These are phyloP conservation scores for Yamadazyma olivae DNA, from an alignment of 805 yeast genomes.

Conservation along the genomic window DNA sequence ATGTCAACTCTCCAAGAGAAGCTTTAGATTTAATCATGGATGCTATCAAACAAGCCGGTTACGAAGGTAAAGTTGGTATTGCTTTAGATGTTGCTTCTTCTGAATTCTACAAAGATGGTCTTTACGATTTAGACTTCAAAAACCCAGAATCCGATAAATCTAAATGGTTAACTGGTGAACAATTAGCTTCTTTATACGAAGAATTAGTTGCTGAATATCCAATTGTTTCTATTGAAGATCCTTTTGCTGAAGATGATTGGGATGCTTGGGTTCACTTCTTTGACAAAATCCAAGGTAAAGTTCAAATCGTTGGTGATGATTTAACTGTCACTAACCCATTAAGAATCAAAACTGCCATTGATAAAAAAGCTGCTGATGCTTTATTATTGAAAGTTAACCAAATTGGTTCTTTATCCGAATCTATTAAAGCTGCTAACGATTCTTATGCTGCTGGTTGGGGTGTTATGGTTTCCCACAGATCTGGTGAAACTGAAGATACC, in stretches of 20 bases:
- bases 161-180: constrained; percentile 86
- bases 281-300: constrained; percentile 57
- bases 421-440: constrained; percentile 94
- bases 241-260: constrained; percentile 99
- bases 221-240: constrained; percentile 97
- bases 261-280: constrained; percentile 93
- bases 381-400: constrained; percentile 97
- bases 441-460: constrained; percentile 98
- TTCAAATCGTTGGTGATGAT: constrained; percentile 97
- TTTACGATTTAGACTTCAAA: constrained; percentile 98
- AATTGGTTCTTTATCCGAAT: constrained; percentile 95
- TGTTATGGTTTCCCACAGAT: constrained; percentile 99
- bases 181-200: constrained; percentile 83
- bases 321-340: constrained; percentile 97
- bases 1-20: constrained; percentile 91
- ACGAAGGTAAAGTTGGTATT: constrained; percentile 87
- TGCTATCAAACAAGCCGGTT: constrained; percentile 92
- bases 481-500: constrained; percentile 99
- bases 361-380: constrained; percentile 93
- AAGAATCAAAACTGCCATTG: constrained; percentile 93
- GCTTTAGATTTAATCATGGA: constrained; percentile 90
- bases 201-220: constrained; percentile 86
- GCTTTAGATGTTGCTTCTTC: constrained; percentile 97
- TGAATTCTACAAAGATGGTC: constrained; percentile 95
- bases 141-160: constrained; percentile 88